Conservation (phyloP, 1,284 basidiomycete genomes). For the Ceratobasidium theobromae region DNA sequence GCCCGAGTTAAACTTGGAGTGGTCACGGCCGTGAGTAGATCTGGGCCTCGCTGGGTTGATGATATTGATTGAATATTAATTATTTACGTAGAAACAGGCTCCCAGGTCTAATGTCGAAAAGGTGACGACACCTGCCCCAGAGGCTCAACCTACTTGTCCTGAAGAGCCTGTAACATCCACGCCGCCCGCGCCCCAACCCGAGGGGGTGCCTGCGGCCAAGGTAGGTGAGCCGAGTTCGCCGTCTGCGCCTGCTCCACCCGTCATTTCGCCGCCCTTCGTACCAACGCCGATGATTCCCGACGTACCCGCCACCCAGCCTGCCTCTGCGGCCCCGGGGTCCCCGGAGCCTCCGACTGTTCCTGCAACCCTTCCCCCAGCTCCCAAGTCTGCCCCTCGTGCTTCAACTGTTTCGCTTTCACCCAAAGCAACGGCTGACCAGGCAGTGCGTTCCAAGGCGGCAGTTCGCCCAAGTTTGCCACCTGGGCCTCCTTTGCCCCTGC, state of each 20-base stretch:
- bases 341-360: not conserved
- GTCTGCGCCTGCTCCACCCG: not conserved
- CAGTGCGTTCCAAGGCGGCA: too few species aligned
- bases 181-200: not conserved
- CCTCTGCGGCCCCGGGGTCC: too few species aligned
- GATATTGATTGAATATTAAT: not conserved
- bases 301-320: too few species aligned
- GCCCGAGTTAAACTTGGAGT: conserved; percentile 19
- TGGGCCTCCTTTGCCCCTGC: too few species aligned
- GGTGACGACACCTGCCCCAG: not conserved
- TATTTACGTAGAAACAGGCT: not conserved
- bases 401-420: too few species aligned
- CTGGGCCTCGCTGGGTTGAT: not conserved
- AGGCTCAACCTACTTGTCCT: not conserved
- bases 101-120: not conserved
- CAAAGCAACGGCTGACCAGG: too few species aligned
- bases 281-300: conserved; percentile 22
- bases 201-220: too few species aligned
- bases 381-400: not conserved
- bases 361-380: not conserved
- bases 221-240: too few species aligned
- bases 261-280: conserved; percentile 25
- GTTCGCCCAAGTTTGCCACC: too few species aligned
- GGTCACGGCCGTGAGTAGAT: conserved; percentile 9
- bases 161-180: not conserved